Evolutionary conservation across 2,329 filamentous ascomycete species (phyloP), one percentile per base, ranked within the genome.

Genomic region (Aspergillus texensis): DNA sequence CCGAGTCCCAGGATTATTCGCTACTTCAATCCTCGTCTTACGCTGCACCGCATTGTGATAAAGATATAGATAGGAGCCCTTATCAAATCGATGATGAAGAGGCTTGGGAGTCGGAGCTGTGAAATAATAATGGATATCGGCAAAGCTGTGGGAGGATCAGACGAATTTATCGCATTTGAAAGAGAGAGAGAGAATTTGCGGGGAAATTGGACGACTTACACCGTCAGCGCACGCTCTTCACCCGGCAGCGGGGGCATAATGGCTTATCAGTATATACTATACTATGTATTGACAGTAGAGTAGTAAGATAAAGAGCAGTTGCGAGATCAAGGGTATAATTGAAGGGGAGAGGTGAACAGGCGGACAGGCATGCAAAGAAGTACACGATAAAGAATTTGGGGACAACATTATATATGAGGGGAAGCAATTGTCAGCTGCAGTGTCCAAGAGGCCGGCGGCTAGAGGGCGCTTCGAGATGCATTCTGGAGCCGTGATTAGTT

Each of bases 121-220:
- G 75, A 89, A 88, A 75, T 85, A 89, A 73, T 87, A 89, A 74
- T 89, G 88, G 48, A 88, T 79, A 72, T 90, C 88, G 63, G 85
- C 84, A 71, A 87, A 89, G 70, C 87, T 90, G 67, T 14, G 58
- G 34, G 55, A 41, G 34, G 12, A 26, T 68, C 57, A 70, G 64
- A 50, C 54, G 60, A 62, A 52, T 45, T 39, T 24, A 28, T 28
- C 55, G 10, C 30, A 54, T 54, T 41, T 24, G 43, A 48, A 48
- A 41, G 34, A 43, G 28, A 30, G 28, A 30, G 9, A 36, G 21
- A 21, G 30, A 11, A 55, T 54, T 43, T 70, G 70, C 62, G 70
- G 68, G 67, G 68, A 68, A 68, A 45, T 36, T 58, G 65, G 57
- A 48, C 58, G 48, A 74, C 80, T 79, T 71, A 83, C 81, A 82